Evolutionary conservation across 768 basidiomycete genomes (phyloP), one percentile per base, ranked within the genome.

Genomic region (Lentinula detonsa): DNA sequence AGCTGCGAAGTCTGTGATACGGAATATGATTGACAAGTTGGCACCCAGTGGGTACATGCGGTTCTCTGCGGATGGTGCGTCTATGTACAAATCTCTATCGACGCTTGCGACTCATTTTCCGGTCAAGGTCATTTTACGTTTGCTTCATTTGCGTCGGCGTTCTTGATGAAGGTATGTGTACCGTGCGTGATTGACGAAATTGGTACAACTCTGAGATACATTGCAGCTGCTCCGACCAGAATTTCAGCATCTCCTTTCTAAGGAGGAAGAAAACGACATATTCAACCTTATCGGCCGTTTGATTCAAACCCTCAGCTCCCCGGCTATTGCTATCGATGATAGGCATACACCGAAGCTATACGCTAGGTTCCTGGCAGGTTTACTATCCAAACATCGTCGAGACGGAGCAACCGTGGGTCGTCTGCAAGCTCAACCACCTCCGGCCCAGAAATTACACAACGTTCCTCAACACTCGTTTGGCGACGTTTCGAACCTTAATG

Each of bases 271-370:
- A 65, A 82, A 77, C 39, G 82, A 88, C 65, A 87, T 91, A 60
- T 87, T 88, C 64, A 84, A 87, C 61, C 75, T 85, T 64, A 90
- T 93, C 59, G 80, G 85, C 42, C 81, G 82, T 9, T 78, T 93
- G 21, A 91, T 93, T 65, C 55, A 87, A 62, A 87, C 84, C 0
- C 73, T 92, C 58, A 85, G 83, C 70, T 85, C 85, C 5, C 81
- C 85, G 11, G 86, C 86, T 60, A 84, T 91, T 53, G 87, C 90
- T 15, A 89, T 92, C 54, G 91, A 93, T 66, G 88, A 90, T 65
- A 81, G 87, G 13, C 91, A 93, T 68, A 90, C 89, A 0, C 91
- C 90, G 1, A 87, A 85, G 64, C 76, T 92, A 37, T 91, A 92
- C 66, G 88, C 91, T 11, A 84, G 89, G 13, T 93, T 93, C 78